A percentile compares a stretch with the other conserved stretches of the same genome.
Conservation (phyloP, 805 yeast species). For the Sugiyamaella chiloensis region DNA sequence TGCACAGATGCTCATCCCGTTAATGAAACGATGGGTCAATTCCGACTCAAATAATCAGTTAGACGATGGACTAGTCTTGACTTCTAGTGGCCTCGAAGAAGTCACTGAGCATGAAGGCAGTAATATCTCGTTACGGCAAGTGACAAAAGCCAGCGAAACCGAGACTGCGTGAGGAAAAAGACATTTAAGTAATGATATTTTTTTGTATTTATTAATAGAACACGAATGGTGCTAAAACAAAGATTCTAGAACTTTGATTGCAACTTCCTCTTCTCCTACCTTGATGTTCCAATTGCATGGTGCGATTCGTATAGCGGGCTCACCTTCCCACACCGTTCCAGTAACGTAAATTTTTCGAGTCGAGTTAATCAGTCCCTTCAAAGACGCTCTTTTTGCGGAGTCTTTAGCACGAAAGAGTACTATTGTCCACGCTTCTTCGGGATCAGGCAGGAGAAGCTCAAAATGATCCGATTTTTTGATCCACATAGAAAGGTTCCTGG, state of each 20-base stretch:
- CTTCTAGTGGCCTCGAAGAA: not conserved
- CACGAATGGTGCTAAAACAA: too few relatives aligned
- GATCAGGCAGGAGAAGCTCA: slow-evolving; percentile 16
- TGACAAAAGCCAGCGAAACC: not conserved
- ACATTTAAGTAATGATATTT: too few relatives aligned
- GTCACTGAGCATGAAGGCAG: not conserved
- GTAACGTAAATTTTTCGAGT: slow-evolving; percentile 20
- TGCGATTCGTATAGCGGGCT: slow-evolving; percentile 25
- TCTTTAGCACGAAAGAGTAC: slow-evolving; percentile 24
- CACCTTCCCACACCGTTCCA: slow-evolving; percentile 23
- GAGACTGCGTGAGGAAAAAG: slow-evolving; percentile 1
- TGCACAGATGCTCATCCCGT: slow-evolving; percentile 66
- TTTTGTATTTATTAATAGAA: not conserved
- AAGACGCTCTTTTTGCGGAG: slow-evolving; percentile 3
- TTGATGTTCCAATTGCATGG: slow-evolving; percentile 24
- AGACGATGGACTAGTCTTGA: not conserved
- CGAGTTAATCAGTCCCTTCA: slow-evolving; percentile 18
- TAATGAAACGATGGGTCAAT: slow-evolving; percentile 69
- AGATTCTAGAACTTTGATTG: slow-evolving; percentile 9
- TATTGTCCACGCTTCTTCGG: slow-evolving; percentile 16
- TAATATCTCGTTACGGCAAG: not conserved
- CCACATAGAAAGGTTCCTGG: slow-evolving; percentile 17
- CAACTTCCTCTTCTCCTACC: slow-evolving; percentile 10
- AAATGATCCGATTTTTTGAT: slow-evolving; percentile 16
- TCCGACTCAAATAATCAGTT: slow-evolving; percentile 10